Evolutionary conservation across 345 rosid species (phyloP).

Genomic region (Hibiscus mutabilis): DNA sequence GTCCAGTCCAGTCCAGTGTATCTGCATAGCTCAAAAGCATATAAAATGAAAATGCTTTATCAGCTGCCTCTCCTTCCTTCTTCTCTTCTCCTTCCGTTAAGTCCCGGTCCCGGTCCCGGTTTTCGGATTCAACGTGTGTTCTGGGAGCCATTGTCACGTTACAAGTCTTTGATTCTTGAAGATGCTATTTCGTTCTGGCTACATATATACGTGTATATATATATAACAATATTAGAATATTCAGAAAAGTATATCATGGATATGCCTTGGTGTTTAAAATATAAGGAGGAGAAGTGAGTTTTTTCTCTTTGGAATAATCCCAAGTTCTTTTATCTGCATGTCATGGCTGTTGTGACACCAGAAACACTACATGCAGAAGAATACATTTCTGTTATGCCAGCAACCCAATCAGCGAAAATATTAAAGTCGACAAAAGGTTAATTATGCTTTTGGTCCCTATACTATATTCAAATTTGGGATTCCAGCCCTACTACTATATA

Average conservation of each 20-base stretch:
- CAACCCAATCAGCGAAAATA: not conserved
- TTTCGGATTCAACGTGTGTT: conserved; percentile 2
- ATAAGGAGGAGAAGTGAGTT: not conserved
- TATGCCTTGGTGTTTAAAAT: conserved; percentile 5
- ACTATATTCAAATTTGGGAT: not conserved
- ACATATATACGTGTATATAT: not conserved
- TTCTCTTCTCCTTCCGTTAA: not conserved
- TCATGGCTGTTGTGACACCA: not conserved
- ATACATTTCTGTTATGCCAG: not conserved
- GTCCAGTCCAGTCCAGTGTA: conserved; percentile 43
- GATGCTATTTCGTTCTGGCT: not conserved
- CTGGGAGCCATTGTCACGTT: not conserved
- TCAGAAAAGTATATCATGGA: conserved; percentile 9
- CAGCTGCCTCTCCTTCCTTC: not conserved
- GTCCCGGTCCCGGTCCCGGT: not conserved
- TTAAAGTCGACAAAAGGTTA: not conserved
- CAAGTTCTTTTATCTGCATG: not conserved
- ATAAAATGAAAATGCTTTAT: conserved; percentile 24
- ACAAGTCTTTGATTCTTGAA: not conserved
- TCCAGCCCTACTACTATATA: not conserved
- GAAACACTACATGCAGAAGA: not conserved
- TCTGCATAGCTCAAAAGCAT: conserved; percentile 53
- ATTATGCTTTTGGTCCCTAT: not conserved
- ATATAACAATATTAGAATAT: not conserved
- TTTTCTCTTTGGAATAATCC: conserved; percentile 8